Conservation (phyloP, 148 eudicot species). For the Nyssa sinensis region DNA sequence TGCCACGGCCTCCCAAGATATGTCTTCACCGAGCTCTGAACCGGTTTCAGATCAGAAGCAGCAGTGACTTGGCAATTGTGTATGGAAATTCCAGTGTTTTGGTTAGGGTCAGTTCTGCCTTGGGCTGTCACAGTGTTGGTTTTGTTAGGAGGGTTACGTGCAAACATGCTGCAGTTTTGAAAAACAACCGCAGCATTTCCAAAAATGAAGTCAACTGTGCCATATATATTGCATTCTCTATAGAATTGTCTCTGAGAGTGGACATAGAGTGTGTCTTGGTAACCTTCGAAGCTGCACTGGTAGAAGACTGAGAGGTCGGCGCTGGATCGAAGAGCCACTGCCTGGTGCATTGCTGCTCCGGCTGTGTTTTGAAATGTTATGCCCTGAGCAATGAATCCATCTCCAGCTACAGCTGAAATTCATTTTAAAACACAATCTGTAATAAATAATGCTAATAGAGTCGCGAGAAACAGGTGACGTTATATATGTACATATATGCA, state of each 20-base stretch:
- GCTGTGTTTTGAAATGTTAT: conserved; percentile 75
- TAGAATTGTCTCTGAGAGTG: conserved; percentile 67
- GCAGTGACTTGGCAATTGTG: conserved; percentile 52
- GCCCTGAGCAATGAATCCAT: conserved; percentile 66
- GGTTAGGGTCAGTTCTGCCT: conserved; percentile 70
- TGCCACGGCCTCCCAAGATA: conserved; percentile 84
- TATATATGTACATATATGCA: neutral
- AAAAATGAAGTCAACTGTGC: conserved; percentile 75
- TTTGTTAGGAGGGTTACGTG: conserved; percentile 41
- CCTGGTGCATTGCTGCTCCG: conserved; percentile 69
- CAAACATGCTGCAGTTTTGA: conserved; percentile 65
- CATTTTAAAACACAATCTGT: no score
- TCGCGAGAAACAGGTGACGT: no score
- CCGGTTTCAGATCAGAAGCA: conserved; percentile 37
- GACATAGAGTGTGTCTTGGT: conserved; percentile 81
- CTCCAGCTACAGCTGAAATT: conserved; percentile 54
- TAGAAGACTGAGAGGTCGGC: conserved; percentile 83
- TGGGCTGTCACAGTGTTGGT: conserved; percentile 77
- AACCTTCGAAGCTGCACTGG: conserved; percentile 77
- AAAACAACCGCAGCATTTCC: conserved; percentile 80
- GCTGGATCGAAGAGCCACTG: conserved; percentile 72
- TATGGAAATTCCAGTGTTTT: conserved; percentile 73
- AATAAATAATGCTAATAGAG: no score
- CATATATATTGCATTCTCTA: conserved; percentile 61
- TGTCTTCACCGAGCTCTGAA: conserved; percentile 32